Evolutionary conservation across 139 green algal genomes (phyloP).

Genomic region (Coccomyxa sp.): DNA sequence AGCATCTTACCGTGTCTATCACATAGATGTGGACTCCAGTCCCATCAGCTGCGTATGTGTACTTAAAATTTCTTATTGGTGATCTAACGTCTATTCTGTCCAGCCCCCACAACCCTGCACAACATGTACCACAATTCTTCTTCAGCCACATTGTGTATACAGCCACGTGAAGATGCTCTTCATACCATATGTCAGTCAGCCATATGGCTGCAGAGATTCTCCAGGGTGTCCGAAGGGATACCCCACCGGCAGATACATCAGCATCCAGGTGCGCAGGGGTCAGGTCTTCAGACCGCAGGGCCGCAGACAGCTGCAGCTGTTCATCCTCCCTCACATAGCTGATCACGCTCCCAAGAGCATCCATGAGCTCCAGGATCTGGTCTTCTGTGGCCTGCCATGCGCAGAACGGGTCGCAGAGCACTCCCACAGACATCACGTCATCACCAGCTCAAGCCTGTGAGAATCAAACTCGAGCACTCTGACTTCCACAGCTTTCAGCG

Average conservation of each 20-base stretch:
- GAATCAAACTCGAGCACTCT: too few species aligned
- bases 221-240: too few species aligned
- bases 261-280: background rate
- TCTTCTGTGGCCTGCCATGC: background rate
- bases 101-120: constrained; percentile 24
- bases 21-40: constrained; percentile 45
- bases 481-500: background rate
- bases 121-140: background rate
- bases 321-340: background rate
- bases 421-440: background rate
- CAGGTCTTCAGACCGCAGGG: background rate
- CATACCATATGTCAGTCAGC: background rate
- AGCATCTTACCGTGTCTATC: constrained; percentile 36
- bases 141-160: background rate
- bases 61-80: constrained; percentile 25
- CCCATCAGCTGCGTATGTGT: constrained; percentile 28
- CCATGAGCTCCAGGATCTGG: background rate
- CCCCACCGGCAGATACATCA: background rate
- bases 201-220: background rate
- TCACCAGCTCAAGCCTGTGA: background rate
- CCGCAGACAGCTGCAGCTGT: background rate
- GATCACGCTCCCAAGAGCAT: background rate
- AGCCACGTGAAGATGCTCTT: background rate
- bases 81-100: constrained; percentile 33
- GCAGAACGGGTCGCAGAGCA: background rate